Percentiles rank a stretch among this genome's conserved stretches.
Evolutionary conservation across 441 rosid species (phyloP).

Genomic region (Jatropha podagrica): DNA sequence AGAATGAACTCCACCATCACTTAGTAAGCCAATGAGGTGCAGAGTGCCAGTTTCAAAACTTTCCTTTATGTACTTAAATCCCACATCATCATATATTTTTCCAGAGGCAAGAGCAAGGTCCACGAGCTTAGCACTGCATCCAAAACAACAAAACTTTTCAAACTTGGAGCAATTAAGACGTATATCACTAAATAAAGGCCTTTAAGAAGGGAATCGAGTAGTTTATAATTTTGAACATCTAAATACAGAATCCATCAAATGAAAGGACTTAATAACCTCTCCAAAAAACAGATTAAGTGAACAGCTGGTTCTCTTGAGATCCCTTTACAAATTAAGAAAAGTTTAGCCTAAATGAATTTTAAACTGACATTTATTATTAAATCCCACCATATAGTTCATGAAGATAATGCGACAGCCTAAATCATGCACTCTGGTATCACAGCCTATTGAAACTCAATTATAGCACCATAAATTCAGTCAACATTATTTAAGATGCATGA

Average conservation of each 20-base stretch:
- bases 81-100: conserved; percentile 80
- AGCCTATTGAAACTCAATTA: no score
- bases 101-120: conserved; percentile 91
- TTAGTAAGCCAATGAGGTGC: conserved; percentile 82
- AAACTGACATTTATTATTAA: no score
- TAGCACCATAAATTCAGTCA: no score
- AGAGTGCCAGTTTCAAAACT: conserved; percentile 64
- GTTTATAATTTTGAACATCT: neutral
- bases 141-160: conserved; percentile 15
- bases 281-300: neutral
- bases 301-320: neutral
- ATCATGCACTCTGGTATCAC: neutral
- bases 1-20: conserved; percentile 98
- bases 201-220: neutral
- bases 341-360: neutral
- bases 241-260: neutral
- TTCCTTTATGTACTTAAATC: conserved; percentile 69
- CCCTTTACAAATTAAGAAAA: neutral
- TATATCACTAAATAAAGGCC: neutral
- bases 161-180: neutral
- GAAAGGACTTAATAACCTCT: no score
- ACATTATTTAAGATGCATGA: no score
- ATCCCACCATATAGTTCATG: neutral
- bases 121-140: conserved; percentile 85
- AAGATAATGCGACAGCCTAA: neutral